Conservation (phyloP, 2,329 filamentous ascomycete genomes). For the Stemphylium lycopersici region DNA sequence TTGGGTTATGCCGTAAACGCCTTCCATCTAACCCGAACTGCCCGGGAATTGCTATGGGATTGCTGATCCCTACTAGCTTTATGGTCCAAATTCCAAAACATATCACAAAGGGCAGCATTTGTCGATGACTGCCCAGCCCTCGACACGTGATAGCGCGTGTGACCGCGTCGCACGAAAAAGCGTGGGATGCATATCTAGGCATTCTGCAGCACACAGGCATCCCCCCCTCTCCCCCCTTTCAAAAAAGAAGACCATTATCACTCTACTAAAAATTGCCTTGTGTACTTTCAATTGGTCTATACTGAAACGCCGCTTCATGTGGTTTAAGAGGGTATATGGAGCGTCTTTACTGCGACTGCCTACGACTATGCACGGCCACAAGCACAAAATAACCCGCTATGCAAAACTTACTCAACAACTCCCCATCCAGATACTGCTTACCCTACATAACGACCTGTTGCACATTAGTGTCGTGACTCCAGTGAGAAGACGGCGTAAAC, state of each 20-base stretch:
- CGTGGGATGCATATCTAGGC: background rate
- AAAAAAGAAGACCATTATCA: background rate
- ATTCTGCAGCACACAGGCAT: background rate
- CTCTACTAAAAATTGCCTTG: background rate
- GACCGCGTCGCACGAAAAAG: background rate
- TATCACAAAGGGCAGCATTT: background rate
- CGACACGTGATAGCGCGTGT: constrained; percentile 25
- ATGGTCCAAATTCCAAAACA: too few species aligned
- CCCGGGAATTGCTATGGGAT: too few species aligned
- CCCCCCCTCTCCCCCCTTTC: too few species aligned
- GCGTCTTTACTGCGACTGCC: constrained; percentile 9
- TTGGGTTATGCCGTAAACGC: too few species aligned
- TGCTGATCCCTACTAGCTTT: background rate
- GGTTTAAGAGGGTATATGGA: constrained; percentile 16
- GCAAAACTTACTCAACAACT: constrained; percentile 12
- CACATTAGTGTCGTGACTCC: constrained; percentile 13
- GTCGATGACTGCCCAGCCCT: background rate
- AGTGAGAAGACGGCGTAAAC: constrained; percentile 25
- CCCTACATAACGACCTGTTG: constrained; percentile 39
- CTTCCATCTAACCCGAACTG: too few species aligned
- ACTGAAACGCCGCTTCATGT: background rate
- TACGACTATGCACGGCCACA: constrained; percentile 16
- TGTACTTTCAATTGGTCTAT: constrained; percentile 5
- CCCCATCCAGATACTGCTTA: background rate
- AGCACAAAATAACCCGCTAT: constrained; percentile 25